Base-by-base conservation (phyloP, 192 early-diverging fungal species). In the Entomortierella beljakovae region DNA sequence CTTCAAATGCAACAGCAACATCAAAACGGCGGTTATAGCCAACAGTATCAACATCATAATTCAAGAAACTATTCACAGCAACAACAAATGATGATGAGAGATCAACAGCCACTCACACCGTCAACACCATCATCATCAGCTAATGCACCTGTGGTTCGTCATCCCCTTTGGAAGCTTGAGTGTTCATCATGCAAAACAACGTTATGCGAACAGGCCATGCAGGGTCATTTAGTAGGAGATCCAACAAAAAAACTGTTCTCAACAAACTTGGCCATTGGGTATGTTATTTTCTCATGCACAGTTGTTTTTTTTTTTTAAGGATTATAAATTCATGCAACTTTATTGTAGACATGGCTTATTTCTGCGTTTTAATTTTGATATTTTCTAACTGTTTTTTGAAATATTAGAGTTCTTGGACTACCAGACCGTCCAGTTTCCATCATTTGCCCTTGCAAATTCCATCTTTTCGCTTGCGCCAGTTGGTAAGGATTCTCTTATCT, bases 401-500 rank as follows among this genome's bases (percentile, higher is more conserved):
- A n/a, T 25, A 8, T 25, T 48, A 75, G 71, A 10, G 71, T 75
- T 11, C 32, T 75, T 10, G 71, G 71, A 25, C 46, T 77, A 20
- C 74, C 74, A n/a, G 74, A 77, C 34, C 65, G 74, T 6, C 74
- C 74, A 16, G 74, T 77, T 6, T 77, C 74, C 1, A 77, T 77
- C 38, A 77, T 77, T 22, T 77, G 74, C n/a, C 74, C 74, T 0
- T 77, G 74, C 61, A 77, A 77, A 31, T 77, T 77, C 55, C 74
- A 77, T 50, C 60, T 77, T 22, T 77, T 77, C 62, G 74, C 74
- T 0, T 79, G 74, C 37, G 74, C 74, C 18, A 79, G 74, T 49
- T 79, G 74, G 74, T 79, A 79, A 51, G 46, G 9, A 29, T 20
- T n/a, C n/a, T n/a, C n/a, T n/a, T n/a, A n/a, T n/a, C n/a, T n/a